phyloP scores from a whole-genome alignment of 192 early-diverging fungal genomes.

The Coemansia sp. region DNA sequence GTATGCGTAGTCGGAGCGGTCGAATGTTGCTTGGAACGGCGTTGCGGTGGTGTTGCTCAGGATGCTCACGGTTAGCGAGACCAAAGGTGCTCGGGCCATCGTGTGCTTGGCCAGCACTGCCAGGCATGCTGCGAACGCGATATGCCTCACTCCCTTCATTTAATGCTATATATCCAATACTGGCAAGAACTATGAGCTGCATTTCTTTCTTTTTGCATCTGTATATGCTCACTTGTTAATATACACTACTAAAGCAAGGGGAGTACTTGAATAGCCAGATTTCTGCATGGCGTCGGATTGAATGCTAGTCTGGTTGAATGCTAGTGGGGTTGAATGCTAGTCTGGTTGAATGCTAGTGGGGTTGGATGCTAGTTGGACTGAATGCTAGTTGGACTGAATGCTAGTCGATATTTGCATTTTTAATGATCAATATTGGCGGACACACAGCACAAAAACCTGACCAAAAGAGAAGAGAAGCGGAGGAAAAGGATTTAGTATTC shows the following conservation, averaged over 20 bases:
- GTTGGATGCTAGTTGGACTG: too few species aligned
- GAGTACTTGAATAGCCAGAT: too few species aligned
- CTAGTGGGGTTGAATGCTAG: background rate
- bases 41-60: conserved; percentile 18
- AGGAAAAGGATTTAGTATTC: conserved; percentile 14
- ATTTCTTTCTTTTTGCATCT: too few species aligned
- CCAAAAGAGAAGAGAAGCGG: background rate
- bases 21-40: conserved; percentile 39
- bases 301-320: background rate
- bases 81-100: conserved; percentile 26
- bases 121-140: background rate
- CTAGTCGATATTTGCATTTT: background rate
- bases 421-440: background rate
- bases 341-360: too few species aligned
- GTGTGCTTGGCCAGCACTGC: background rate
- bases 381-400: background rate
- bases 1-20: conserved; percentile 48
- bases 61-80: conserved; percentile 41
- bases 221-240: too few species aligned
- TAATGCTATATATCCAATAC: background rate
- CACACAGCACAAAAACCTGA: background rate
- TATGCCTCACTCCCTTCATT: background rate
- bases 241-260: too few species aligned
- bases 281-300: too few species aligned
- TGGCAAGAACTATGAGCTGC: too few species aligned